Conservation (phyloP, 2,329 filamentous ascomycete species). For the Niveomyces coronatus region DNA sequence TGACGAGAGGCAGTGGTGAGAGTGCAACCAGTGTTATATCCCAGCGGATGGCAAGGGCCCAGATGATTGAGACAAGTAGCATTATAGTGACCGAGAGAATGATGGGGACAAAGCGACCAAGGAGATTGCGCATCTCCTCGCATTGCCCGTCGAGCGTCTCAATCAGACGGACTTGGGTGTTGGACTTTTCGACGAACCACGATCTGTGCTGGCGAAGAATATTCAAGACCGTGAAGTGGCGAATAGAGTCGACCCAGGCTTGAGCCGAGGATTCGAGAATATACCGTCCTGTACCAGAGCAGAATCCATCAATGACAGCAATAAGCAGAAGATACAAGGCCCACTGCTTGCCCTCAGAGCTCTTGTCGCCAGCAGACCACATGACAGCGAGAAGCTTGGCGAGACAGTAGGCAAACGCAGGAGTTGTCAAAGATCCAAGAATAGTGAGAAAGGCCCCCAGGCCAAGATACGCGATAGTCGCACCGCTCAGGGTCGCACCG, state of each 20-base stretch:
- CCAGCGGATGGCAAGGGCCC: constrained; percentile 69
- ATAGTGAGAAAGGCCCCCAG: constrained; percentile 43
- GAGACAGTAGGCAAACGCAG: constrained; percentile 67
- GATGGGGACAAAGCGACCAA: constrained; percentile 67
- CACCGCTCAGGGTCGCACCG: constrained; percentile 52
- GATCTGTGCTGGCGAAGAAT: constrained; percentile 65
- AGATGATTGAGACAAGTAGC: constrained; percentile 56
- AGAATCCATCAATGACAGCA: constrained; percentile 53
- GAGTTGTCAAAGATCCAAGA: constrained; percentile 55
- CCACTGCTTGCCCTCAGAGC: constrained; percentile 49
- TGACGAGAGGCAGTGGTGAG: constrained; percentile 55
- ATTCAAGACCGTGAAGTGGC: constrained; percentile 54
- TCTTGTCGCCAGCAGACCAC: constrained; percentile 41
- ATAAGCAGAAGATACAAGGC: constrained; percentile 60
- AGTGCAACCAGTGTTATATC: constrained; percentile 70
- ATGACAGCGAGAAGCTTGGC: constrained; percentile 63
- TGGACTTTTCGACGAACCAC: constrained; percentile 66
- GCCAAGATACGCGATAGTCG: constrained; percentile 48
- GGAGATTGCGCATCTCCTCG: constrained; percentile 77
- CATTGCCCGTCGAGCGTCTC: constrained; percentile 70
- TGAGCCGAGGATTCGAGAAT: constrained; percentile 63
- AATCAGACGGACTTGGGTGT: constrained; percentile 53
- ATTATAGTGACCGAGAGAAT: constrained; percentile 58
- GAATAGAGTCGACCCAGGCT: constrained; percentile 64
- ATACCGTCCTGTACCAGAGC: constrained; percentile 58